Evolutionary conservation across 2,329 filamentous ascomycete genomes (phyloP).

Genomic region (Xylaria sp.): DNA sequence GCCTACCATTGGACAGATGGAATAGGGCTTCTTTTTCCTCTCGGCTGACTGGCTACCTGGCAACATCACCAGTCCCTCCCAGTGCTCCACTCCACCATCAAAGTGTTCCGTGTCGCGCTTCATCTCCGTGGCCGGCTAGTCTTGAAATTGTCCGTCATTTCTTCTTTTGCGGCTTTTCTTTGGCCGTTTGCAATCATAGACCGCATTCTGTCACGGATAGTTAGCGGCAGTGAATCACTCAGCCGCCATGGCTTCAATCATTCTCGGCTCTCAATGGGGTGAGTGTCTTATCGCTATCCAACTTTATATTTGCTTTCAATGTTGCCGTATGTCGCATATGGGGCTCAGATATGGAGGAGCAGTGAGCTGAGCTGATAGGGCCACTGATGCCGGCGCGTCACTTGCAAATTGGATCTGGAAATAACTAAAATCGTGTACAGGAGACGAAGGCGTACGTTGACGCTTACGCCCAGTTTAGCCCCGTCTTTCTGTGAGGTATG

Average conservation of each 20-base stretch:
- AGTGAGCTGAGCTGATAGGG: slow-evolving; percentile 1
- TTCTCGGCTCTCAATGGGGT: slow-evolving; percentile 37
- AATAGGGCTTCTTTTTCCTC: neutral
- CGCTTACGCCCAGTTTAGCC: slow-evolving; percentile 6
- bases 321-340: neutral
- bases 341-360: slow-evolving; percentile 5
- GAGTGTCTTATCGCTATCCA: neutral
- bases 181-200: slow-evolving; percentile 1
- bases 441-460: slow-evolving; percentile 35
- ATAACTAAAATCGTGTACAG: slow-evolving; percentile 27
- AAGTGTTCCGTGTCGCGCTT: slow-evolving; percentile 20
- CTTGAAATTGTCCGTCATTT: slow-evolving; percentile 18
- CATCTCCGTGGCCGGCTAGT: slow-evolving; percentile 23
- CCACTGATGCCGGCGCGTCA: neutral
- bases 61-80: slow-evolving; percentile 16
- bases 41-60: slow-evolving; percentile 3
- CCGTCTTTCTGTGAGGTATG: slow-evolving; percentile 13
- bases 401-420: slow-evolving; percentile 10
- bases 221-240: neutral
- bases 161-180: slow-evolving; percentile 26
- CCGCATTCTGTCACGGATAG: neutral
- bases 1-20: slow-evolving; percentile 1
- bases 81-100: slow-evolving; percentile 15
- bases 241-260: slow-evolving; percentile 25
- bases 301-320: neutral